These are phyloP conservation scores for Allium cepa DNA, from an alignment of 106 monocot species.

Conservation along the genomic window DNA sequence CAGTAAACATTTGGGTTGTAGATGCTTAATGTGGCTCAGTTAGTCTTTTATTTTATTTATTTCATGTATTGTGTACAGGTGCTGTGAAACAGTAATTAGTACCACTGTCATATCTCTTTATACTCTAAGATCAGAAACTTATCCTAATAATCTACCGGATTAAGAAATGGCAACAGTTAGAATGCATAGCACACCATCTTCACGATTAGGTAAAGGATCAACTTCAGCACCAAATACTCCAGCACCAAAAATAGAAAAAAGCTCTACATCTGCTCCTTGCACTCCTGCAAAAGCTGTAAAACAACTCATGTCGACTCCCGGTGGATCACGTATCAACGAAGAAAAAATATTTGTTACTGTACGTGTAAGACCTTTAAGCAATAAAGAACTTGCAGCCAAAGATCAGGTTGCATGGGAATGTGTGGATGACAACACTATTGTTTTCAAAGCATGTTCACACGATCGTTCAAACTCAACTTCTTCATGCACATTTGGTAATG, in stretches of 20 bases:
- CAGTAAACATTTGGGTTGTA: no score
- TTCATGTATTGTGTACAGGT: no score
- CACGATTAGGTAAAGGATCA: slow-evolving; percentile 49
- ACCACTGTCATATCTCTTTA: no score
- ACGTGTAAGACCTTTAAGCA: slow-evolving; percentile 77
- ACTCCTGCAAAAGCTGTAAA: slow-evolving; percentile 73
- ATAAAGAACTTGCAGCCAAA: slow-evolving; percentile 51
- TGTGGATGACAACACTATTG: slow-evolving; percentile 49
- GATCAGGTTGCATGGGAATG: slow-evolving; percentile 91
- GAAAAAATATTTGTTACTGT: slow-evolving; percentile 98
- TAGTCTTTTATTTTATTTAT: no score
- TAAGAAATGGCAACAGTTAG: slow-evolving; percentile 21
- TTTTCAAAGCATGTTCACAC: slow-evolving; percentile 42
- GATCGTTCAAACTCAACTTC: slow-evolving; percentile 45
- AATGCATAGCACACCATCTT: slow-evolving; percentile 49
- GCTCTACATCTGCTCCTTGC: slow-evolving; percentile 34
- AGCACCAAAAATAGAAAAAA: slow-evolving; percentile 60
- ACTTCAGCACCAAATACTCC: slow-evolving; percentile 60
- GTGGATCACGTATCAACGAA: slow-evolving; percentile 44
- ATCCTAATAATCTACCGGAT: neutral
- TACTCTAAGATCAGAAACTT: no score
- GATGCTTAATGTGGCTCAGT: no score
- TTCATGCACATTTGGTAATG: slow-evolving; percentile 70
- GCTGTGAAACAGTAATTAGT: no score
- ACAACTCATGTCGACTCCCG: slow-evolving; percentile 45